phyloP scores from a whole-genome alignment of 305 asterid genomes.

The Fraxinus ornus region DNA sequence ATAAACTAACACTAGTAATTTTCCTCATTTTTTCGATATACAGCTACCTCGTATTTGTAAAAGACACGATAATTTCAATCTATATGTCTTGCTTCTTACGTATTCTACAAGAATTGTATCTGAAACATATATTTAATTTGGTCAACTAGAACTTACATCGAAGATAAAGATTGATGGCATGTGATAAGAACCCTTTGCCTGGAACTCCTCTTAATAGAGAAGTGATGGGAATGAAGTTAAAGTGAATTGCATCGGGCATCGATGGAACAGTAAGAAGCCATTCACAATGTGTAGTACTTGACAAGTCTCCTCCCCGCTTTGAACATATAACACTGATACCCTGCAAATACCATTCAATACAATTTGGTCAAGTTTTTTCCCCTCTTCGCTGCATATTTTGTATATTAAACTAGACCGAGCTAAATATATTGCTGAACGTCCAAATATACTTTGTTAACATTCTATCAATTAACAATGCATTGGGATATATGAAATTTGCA shows the following conservation, averaged over 20 bases:
- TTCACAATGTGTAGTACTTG: slow-evolving; percentile 56
- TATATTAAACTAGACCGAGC: neutral
- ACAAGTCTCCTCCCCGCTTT: slow-evolving; percentile 73
- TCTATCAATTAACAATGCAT: slow-evolving; percentile 1
- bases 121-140: neutral
- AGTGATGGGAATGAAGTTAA: slow-evolving; percentile 79
- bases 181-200: slow-evolving; percentile 86
- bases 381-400: neutral
- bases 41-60: neutral
- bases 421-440: slow-evolving; percentile 1
- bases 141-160: slow-evolving; percentile 49
- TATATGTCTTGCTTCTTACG: neutral
- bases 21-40: neutral
- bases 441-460: slow-evolving; percentile 18
- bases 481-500: neutral
- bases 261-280: slow-evolving; percentile 79
- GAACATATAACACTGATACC: slow-evolving; percentile 79
- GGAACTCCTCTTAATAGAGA: slow-evolving; percentile 75
- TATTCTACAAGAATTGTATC: neutral
- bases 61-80: neutral
- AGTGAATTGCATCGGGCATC: slow-evolving; percentile 67
- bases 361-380: neutral
- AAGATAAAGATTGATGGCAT: slow-evolving; percentile 87
- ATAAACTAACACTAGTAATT: neutral
- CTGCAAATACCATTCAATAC: slow-evolving; percentile 29